Conservation (phyloP, 495 filamentous ascomycete species). For the Penicillium roqueforti region DNA sequence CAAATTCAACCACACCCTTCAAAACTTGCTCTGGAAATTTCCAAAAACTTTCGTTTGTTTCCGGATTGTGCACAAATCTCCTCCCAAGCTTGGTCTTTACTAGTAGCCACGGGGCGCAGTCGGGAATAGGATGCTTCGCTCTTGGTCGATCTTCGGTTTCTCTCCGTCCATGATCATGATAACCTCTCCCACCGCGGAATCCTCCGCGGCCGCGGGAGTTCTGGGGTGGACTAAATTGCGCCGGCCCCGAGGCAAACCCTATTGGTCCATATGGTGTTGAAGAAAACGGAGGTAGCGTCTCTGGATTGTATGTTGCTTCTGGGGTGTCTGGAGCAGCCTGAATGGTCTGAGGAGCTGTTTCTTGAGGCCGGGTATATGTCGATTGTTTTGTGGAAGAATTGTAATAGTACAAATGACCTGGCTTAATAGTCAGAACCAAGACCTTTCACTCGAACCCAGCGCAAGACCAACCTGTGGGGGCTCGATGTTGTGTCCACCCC, state of each 20-base stretch:
- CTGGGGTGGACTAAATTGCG: slow-evolving; percentile 19
- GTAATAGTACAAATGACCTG: slow-evolving; percentile 85
- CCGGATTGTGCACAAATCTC: slow-evolving; percentile 80
- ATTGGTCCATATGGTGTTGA: slow-evolving; percentile 40
- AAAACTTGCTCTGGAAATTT: slow-evolving; percentile 80
- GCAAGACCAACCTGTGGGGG: slow-evolving; percentile 62
- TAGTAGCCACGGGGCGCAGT: slow-evolving; percentile 83
- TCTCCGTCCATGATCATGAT: slow-evolving; percentile 50
- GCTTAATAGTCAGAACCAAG: slow-evolving; percentile 5
- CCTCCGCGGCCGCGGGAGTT: slow-evolving; percentile 33
- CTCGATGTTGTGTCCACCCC: slow-evolving; percentile 92
- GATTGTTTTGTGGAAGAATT: slow-evolving; percentile 82
- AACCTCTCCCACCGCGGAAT: slow-evolving; percentile 46
- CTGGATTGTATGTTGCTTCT: slow-evolving; percentile 29
- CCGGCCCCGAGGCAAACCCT: slow-evolving; percentile 18
- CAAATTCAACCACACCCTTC: slow-evolving; percentile 72
- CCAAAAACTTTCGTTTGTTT: slow-evolving; percentile 87
- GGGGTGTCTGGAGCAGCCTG: slow-evolving; percentile 18
- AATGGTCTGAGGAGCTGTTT: slow-evolving; percentile 28
- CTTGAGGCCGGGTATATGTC: slow-evolving; percentile 70
- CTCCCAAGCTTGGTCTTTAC: slow-evolving; percentile 86
- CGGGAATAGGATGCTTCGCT: slow-evolving; percentile 71
- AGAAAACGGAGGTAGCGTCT: slow-evolving; percentile 39
- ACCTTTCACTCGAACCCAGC: slow-evolving; percentile 4
- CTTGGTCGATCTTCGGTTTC: slow-evolving; percentile 77